These are phyloP conservation scores for Sugiyamaella marilandica DNA, from an alignment of 805 yeast genomes.

Conservation along the genomic window DNA sequence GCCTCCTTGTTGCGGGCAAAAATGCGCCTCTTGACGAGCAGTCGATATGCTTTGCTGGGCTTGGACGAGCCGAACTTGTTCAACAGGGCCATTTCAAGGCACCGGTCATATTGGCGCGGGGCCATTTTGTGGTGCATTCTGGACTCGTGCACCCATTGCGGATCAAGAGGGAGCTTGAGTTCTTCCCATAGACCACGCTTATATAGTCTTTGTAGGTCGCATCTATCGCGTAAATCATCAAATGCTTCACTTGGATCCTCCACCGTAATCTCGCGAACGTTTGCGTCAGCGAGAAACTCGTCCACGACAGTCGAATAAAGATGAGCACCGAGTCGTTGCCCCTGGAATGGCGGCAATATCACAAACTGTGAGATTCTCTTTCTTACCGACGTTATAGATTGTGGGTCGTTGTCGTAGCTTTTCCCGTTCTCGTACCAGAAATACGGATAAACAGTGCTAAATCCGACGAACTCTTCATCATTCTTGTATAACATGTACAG, in stretches of 20 bases:
- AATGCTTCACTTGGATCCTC: constrained; percentile 94
- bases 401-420: constrained; percentile 41
- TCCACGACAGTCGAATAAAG: constrained; percentile 56
- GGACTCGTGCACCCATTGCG: constrained; percentile 40
- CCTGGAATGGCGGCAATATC: constrained; percentile 79
- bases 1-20: constrained; percentile 79
- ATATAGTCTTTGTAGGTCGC: constrained; percentile 57
- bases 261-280: constrained; percentile 69
- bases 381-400: constrained; percentile 34
- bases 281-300: constrained; percentile 49
- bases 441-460: constrained; percentile 76
- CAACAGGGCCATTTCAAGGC: constrained; percentile 68
- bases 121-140: constrained; percentile 55
- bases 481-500: constrained; percentile 51
- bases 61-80: constrained; percentile 53
- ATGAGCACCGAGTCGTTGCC: constrained; percentile 57
- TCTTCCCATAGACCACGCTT: constrained; percentile 18
- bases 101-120: constrained; percentile 69
- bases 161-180: constrained; percentile 22
- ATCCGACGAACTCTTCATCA: constrained; percentile 55
- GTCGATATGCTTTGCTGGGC: constrained; percentile 38
- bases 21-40: constrained; percentile 68
- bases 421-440: constrained; percentile 63
- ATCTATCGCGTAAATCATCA: constrained; percentile 83
- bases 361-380: constrained; percentile 85